Conservation (phyloP, 257 asterid species). For the Cruciata laevipes region DNA sequence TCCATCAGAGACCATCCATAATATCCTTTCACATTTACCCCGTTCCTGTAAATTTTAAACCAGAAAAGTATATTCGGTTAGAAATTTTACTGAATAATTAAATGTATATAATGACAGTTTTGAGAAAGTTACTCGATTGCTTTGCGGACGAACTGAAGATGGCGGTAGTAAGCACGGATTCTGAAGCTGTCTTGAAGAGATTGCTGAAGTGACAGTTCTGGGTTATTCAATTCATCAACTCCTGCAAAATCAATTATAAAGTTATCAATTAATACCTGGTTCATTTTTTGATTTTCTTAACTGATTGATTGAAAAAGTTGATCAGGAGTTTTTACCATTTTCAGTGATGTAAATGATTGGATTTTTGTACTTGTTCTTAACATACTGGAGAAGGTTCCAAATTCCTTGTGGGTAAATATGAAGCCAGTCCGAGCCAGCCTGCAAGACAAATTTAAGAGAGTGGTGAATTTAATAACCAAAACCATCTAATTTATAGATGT, state of each 20-base stretch:
- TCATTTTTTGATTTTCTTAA: not conserved
- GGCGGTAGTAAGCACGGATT: conserved; percentile 18
- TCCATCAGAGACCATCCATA: conserved; percentile 32
- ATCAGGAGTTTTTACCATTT: too few relatives aligned
- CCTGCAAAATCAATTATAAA: conserved; percentile 13
- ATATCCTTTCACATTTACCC: conserved; percentile 25
- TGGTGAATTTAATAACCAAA: too few relatives aligned
- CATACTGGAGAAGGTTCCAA: conserved; percentile 16
- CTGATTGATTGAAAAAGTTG: not conserved
- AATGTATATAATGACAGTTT: too few relatives aligned
- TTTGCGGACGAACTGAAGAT: conserved; percentile 10
- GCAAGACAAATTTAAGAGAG: not conserved
- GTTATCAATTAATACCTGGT: not conserved
- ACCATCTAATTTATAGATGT: too few relatives aligned
- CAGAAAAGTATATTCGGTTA: too few relatives aligned
- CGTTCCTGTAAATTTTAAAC: conserved; percentile 15
- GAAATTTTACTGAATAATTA: too few relatives aligned
- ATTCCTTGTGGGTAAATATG: conserved; percentile 29
- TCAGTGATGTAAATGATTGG: conserved; percentile 28
- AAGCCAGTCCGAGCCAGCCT: conserved; percentile 13
- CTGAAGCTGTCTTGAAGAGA: conserved; percentile 21
- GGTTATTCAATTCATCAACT: conserved; percentile 24
- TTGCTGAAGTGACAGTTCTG: conserved; percentile 19
- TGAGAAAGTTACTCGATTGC: conserved; percentile 17
- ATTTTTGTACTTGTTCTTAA: conserved; percentile 21